Evolutionary conservation across 108 stramenopile genomes (phyloP).

Genomic region (Aurantiochytrium sp.): DNA sequence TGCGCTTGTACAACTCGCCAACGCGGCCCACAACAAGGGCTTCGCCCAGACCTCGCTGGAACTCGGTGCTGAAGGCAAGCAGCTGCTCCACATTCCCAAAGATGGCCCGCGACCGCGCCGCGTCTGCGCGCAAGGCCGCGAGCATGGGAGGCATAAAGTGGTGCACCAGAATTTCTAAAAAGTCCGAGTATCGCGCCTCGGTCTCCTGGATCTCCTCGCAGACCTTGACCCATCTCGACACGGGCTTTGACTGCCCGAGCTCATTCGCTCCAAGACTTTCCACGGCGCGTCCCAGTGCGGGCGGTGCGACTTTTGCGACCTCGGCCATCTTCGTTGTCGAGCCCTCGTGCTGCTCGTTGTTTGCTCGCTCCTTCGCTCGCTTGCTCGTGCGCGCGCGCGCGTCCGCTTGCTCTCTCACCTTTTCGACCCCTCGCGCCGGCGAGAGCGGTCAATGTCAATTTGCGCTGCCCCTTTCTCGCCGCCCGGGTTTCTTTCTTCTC

Average conservation of each 20-base stretch:
- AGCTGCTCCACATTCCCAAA: constrained; percentile 14
- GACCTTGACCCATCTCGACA: background rate
- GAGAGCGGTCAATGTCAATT: no score
- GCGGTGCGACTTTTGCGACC: no score
- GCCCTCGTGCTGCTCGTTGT: no score
- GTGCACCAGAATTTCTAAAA: background rate
- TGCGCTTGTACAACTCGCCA: background rate
- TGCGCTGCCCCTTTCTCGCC: no score
- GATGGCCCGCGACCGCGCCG: background rate
- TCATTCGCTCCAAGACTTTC: no score
- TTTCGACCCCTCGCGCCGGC: no score
- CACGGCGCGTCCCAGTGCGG: no score
- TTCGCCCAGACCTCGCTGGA: background rate
- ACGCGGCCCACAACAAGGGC: background rate
- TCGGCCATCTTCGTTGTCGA: no score
- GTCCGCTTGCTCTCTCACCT: no score
- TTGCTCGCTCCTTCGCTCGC: no score
- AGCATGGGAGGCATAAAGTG: background rate
- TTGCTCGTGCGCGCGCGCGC: no score
- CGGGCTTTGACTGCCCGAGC: background rate
- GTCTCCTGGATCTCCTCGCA: background rate
- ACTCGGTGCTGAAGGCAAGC: background rate
- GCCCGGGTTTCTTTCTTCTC: no score
- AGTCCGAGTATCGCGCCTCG: background rate
- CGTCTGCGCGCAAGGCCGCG: background rate